A percentile compares a stretch with the other conserved stretches of the same genome.
phyloP scores from a whole-genome alignment of 768 basidiomycete species.

The Boletus fagicola region DNA sequence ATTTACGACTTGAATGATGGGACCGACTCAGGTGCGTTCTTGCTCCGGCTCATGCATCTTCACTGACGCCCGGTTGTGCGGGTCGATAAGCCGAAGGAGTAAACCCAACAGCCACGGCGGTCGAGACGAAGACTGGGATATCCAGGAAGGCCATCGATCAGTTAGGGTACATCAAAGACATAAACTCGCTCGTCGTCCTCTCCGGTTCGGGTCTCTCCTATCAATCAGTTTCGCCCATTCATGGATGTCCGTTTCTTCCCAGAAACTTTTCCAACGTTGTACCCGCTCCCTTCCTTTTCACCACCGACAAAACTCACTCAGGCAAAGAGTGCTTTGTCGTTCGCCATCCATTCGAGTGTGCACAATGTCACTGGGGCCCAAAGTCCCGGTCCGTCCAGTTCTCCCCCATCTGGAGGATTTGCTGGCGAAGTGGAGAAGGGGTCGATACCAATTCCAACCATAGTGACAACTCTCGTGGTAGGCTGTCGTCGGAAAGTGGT shows the following conservation, averaged over 20 bases:
- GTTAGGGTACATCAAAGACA: conserved; percentile 78
- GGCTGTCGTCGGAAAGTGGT: conserved; percentile 86
- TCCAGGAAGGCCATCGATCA: conserved; percentile 80
- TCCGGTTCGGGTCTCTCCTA: conserved; percentile 55
- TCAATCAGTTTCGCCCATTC: not conserved
- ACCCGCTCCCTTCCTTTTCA: conserved; percentile 68
- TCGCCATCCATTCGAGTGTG: conserved; percentile 67
- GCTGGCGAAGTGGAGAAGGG: conserved; percentile 5
- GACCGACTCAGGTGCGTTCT: conserved; percentile 39
- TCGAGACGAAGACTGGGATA: conserved; percentile 67
- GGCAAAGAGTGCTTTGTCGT: conserved; percentile 80
- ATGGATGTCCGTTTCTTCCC: conserved; percentile 1
- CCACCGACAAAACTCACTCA: conserved; percentile 71
- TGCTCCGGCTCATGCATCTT: conserved; percentile 21
- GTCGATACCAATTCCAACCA: conserved; percentile 54
- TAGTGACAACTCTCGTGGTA: conserved; percentile 75
- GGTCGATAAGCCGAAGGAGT: conserved; percentile 6
- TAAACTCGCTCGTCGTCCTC: conserved; percentile 81
- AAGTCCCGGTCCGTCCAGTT: conserved; percentile 14
- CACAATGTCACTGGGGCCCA: conserved; percentile 39
- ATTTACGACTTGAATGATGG: conserved; percentile 47
- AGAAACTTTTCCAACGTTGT: conserved; percentile 77
- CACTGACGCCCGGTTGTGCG: conserved; percentile 15
- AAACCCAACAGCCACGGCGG: conserved; percentile 31
- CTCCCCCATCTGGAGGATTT: conserved; percentile 10